Evolutionary conservation across 2,329 filamentous ascomycete species (phyloP).

Genomic region (Talaromyces pinophilus): DNA sequence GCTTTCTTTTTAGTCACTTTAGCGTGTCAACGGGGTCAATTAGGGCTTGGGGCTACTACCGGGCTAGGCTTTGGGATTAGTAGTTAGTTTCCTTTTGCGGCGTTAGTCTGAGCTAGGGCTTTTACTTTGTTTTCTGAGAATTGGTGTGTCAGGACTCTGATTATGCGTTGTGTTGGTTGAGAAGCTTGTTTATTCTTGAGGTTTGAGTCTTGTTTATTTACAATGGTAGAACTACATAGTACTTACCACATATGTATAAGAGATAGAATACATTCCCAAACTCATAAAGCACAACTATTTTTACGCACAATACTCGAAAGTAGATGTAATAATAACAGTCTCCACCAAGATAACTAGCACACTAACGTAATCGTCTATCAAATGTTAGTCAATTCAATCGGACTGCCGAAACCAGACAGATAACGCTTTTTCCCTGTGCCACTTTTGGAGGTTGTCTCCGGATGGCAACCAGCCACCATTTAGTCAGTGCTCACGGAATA

Average conservation of each 20-base stretch:
- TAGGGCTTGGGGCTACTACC: neutral
- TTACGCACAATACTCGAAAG: neutral
- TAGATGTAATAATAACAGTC: neutral
- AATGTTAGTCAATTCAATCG: conserved; percentile 6
- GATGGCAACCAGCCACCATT: neutral
- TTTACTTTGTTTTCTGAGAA: conserved; percentile 1
- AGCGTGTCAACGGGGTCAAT: neutral
- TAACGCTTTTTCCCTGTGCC: neutral
- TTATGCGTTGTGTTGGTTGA: neutral
- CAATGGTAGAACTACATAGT: neutral
- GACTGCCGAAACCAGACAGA: conserved; percentile 10
- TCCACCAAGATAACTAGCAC: neutral
- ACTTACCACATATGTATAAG: neutral
- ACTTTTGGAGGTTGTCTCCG: conserved; percentile 3
- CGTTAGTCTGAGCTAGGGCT: neutral
- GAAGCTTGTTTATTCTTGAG: neutral
- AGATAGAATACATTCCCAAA: neutral
- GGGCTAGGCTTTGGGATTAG: neutral
- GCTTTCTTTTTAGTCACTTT: neutral
- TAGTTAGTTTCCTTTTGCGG: conserved; percentile 6
- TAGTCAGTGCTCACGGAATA: neutral
- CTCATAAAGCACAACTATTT: neutral
- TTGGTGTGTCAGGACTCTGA: neutral
- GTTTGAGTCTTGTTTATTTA: neutral
- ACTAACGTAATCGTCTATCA: neutral